Evolutionary conservation across 169 alveolate genomes (phyloP), one percentile per base, ranked within the genome.

Genomic region (Cryptosporidium xiaoi): DNA sequence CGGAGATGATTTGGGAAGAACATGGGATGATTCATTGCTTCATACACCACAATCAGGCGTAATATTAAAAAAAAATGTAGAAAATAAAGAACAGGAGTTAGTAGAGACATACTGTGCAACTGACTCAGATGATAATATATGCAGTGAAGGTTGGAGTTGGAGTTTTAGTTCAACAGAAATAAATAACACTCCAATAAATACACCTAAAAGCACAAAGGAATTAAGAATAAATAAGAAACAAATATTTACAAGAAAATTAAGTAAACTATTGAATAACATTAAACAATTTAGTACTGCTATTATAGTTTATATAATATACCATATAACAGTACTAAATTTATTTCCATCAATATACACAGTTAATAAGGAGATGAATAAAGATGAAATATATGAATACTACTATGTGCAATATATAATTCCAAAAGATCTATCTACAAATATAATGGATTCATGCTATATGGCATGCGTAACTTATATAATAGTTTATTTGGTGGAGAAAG

Each of bases 271-370:
- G 62, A 77, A 48, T 15, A n/a, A 77, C 27, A 62, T 77, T 18
- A 65, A 46, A 12, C 64, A 56, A 29, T 77, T 77, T 62, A 77
- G 87, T 18, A 36, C 56, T 20, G 87, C 87, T 4, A n/a, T 77
- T 27, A 77, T 71, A 40, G 69, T 62, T 24, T 77, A 77, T 46
- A 77, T 77, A 77, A 77, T 77, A 24, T 77, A 77, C 40, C 87
- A 77, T 40, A 77, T 60, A n/a, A 77, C 77, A 40, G 64, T 77
- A 20, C 40, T 77, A 51, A 77, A 77, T 56, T 24, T 77, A 40
- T 77, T 58, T 34, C 87, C 87, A 44, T 40, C 87, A 58, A 77
- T 77, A 77, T 77, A 77, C 58, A 77, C 77, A 1, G 87, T 62
- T 16, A 56, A 77, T 60, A 77, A 77, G 31, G 87, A 77, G 16